Conservation (phyloP, 2,329 filamentous ascomycete genomes). For the Trichoderma asperellum region DNA sequence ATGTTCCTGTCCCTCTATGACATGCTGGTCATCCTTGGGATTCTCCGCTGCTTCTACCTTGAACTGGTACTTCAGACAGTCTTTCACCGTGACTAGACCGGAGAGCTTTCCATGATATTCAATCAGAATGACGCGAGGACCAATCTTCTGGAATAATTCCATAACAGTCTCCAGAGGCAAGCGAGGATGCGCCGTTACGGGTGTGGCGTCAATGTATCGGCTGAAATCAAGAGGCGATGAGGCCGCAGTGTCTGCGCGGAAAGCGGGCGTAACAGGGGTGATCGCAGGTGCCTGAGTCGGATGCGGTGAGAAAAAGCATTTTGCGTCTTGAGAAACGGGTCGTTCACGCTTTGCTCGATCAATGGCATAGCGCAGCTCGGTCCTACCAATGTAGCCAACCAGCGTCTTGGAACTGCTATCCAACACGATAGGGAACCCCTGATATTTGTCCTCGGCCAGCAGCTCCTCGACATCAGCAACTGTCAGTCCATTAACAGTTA, state of each 20-base stretch:
- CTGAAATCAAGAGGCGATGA: constrained; percentile 74
- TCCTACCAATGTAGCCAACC: constrained; percentile 89
- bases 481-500: constrained; percentile 75
- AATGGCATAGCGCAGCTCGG: constrained; percentile 88
- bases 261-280: constrained; percentile 53
- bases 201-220: constrained; percentile 85
- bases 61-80: constrained; percentile 97
- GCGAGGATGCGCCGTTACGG: constrained; percentile 86
- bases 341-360: constrained; percentile 75
- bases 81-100: constrained; percentile 92
- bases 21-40: constrained; percentile 60
- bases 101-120: constrained; percentile 84
- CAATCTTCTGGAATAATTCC: constrained; percentile 98
- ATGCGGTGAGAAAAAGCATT: constrained; percentile 71
- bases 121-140: constrained; percentile 87
- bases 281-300: constrained; percentile 35
- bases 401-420: constrained; percentile 71
- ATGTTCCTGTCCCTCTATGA: constrained; percentile 64
- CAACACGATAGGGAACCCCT: constrained; percentile 91
- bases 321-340: constrained; percentile 67
- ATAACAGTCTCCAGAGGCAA: constrained; percentile 95
- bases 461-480: constrained; percentile 78
- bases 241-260: constrained; percentile 60
- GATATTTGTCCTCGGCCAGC: constrained; percentile 77
- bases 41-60: constrained; percentile 88